Evolutionary conservation across 345 rosid species (phyloP).

Genomic region (Corchorus capsularis): DNA sequence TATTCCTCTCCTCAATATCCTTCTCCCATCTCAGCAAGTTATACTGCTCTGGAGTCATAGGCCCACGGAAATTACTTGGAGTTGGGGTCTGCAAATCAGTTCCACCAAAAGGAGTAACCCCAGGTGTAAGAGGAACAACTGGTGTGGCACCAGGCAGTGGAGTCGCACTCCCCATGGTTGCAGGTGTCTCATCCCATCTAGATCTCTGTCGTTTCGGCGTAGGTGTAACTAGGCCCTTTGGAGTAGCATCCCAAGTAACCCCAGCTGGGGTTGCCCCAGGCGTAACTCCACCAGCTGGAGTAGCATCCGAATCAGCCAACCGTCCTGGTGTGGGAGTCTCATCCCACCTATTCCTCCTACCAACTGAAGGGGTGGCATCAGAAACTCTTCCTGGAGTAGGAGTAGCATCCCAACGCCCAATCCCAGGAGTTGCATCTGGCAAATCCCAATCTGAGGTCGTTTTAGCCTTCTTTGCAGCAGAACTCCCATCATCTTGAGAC

Average conservation of each 20-base stretch:
- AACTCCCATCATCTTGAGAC: constrained; percentile 63
- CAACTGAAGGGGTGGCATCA: constrained; percentile 77
- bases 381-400: constrained; percentile 80
- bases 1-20: constrained; percentile 98
- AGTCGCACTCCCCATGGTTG: constrained; percentile 95
- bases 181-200: constrained; percentile 99
- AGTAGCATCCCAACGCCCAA: constrained; percentile 94
- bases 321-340: constrained; percentile 98
- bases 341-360: constrained; percentile 94
- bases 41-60: constrained; percentile 88
- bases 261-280: constrained; percentile 98
- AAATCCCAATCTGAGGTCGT: constrained; percentile 89
- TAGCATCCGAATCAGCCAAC: constrained; percentile 81
- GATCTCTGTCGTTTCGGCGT: constrained; percentile 94
- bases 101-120: constrained; percentile 89
- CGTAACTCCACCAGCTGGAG: constrained; percentile 82
- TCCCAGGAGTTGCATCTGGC: constrained; percentile 81
- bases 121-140: constrained; percentile 79
- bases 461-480: constrained; percentile 64
- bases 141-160: constrained; percentile 93
- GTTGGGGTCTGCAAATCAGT: constrained; percentile 89
- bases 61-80: constrained; percentile 69
- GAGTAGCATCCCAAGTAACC: constrained; percentile 95
- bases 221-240: constrained; percentile 79
- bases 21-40: constrained; percentile 96